These are phyloP conservation scores for Camellia sinensis DNA, from an alignment of 148 eudicot species.

Conservation along the genomic window DNA sequence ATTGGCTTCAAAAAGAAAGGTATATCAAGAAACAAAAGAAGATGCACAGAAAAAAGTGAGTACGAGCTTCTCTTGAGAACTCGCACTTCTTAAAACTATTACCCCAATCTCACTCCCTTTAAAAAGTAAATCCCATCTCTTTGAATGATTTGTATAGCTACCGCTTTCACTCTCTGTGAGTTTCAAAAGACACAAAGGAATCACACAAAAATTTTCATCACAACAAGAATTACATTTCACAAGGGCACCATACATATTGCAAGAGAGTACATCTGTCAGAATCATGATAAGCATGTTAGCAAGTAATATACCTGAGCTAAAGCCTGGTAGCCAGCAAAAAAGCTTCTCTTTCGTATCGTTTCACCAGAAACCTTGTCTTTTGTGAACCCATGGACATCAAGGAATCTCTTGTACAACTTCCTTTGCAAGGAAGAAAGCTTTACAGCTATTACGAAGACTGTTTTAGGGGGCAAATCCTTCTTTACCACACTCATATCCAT, in stretches of 20 bases:
- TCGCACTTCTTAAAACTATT: not conserved
- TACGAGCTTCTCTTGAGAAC: too few species aligned
- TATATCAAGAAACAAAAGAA: too few species aligned
- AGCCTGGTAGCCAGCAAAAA: slow-evolving; percentile 91
- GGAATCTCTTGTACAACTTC: slow-evolving; percentile 74
- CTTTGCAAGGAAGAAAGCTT: slow-evolving; percentile 85
- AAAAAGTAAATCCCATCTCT: not conserved
- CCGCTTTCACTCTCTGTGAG: not conserved
- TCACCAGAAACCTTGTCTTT: slow-evolving; percentile 58
- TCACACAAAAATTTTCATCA: not conserved
- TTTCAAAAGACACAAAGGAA: not conserved
- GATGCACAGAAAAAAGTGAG: too few species aligned
- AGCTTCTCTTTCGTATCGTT: slow-evolving; percentile 52
- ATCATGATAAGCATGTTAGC: slow-evolving; percentile 2
- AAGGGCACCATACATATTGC: not conserved
- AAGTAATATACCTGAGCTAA: slow-evolving; percentile 70
- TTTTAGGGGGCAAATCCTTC: slow-evolving; percentile 92
- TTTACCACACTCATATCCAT: slow-evolving; percentile 98
- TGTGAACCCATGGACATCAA: slow-evolving; percentile 83
- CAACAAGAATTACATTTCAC: not conserved
- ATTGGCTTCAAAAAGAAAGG: too few species aligned
- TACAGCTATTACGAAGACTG: slow-evolving; percentile 88
- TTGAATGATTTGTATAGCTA: not conserved
- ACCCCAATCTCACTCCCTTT: not conserved
- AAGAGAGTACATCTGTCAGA: not conserved